Percentiles rank a stretch among this genome's conserved stretches.
These are phyloP conservation scores for Rhizopus arrhizus DNA, from an alignment of 371 early-diverging fungal genomes.

Conservation along the genomic window DNA sequence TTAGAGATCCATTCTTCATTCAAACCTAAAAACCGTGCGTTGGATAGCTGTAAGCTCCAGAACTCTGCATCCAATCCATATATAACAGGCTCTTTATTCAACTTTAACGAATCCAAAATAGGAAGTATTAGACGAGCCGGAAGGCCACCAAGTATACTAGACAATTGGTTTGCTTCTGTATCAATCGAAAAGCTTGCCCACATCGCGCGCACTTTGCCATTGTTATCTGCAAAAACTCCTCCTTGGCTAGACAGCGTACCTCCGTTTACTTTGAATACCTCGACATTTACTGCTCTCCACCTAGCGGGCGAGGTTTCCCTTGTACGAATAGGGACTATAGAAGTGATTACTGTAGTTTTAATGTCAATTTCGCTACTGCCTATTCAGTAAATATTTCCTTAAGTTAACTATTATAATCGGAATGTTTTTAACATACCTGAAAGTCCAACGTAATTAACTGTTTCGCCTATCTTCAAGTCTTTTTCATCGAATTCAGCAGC, in stretches of 20 bases:
- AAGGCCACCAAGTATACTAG: slow-evolving; percentile 64
- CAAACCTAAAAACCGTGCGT: slow-evolving; percentile 80
- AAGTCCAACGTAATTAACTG: slow-evolving; percentile 64
- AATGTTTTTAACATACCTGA: slow-evolving; percentile 14
- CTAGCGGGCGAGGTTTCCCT: slow-evolving; percentile 62
- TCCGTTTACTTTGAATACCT: slow-evolving; percentile 77
- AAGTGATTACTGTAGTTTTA: slow-evolving; percentile 58
- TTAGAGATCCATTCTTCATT: slow-evolving; percentile 70
- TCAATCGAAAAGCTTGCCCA: slow-evolving; percentile 77
- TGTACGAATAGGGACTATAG: slow-evolving; percentile 61
- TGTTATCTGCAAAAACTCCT: slow-evolving; percentile 73
- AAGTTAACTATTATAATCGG: neutral
- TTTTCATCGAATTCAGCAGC: slow-evolving; percentile 50
- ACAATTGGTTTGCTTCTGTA: slow-evolving; percentile 53
- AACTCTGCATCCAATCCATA: slow-evolving; percentile 73
- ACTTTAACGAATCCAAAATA: slow-evolving; percentile 37
- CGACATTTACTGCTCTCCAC: slow-evolving; percentile 75
- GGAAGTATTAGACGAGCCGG: slow-evolving; percentile 37
- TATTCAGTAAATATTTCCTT: neutral
- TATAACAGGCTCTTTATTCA: slow-evolving; percentile 43
- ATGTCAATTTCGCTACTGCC: slow-evolving; percentile 52
- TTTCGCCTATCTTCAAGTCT: slow-evolving; percentile 62
- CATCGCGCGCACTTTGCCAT: slow-evolving; percentile 71
- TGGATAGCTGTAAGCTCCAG: slow-evolving; percentile 74
- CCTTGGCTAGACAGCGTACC: slow-evolving; percentile 52